Base-by-base conservation (phyloP, 129 eudicot species). In the Oenanthe sinensis region DNA sequence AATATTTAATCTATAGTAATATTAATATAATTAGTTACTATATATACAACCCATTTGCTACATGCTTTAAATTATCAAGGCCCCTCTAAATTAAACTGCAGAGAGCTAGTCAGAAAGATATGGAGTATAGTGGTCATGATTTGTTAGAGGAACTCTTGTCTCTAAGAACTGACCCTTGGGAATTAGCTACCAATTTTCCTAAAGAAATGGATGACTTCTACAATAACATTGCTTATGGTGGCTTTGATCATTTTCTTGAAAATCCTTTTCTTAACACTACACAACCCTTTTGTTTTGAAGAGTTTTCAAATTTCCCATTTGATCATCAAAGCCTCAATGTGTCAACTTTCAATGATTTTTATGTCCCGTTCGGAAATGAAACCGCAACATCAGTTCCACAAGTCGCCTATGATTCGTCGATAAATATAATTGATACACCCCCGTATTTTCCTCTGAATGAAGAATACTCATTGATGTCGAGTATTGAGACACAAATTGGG, bases 141-240 rank as follows among this genome's bases (percentile, higher is more conserved):
- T 82, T 87, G 65, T 79, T 91, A 69, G 93, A 89, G 81, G 97
- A 91, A 77, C 78, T 91, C 71, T 73, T 83, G 74, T 81, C 86
- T 82, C 75, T 88, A 74, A 82, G 83, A 67, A 78, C 54, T 77
- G 86, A 83, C 20, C 42, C 85, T 63, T 80, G 85, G 85, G 89
- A 80, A 54, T 71, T 40, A 8, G 47, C 50, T 9, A 43, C 82
- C 62, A 47, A 72, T 67, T 50, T 78, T 73, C 80, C 81, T 14
- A 75, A 20, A 62, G 86, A 76, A 77, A 74, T 74, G 60, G 80
- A 77, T 77, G 79, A 84, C 5, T 77, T 77, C 48, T 76, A 28
- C 77, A 74, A 47, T 44, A 81, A 80, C 82, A 15, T 19, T 19
- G 78, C 44, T 43, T 67, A 40, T 81, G 75, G 68, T 75, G 75